Evolutionary conservation across 75 land plant genomes (phyloP).

Genomic region (Pinus albicaulis): DNA sequence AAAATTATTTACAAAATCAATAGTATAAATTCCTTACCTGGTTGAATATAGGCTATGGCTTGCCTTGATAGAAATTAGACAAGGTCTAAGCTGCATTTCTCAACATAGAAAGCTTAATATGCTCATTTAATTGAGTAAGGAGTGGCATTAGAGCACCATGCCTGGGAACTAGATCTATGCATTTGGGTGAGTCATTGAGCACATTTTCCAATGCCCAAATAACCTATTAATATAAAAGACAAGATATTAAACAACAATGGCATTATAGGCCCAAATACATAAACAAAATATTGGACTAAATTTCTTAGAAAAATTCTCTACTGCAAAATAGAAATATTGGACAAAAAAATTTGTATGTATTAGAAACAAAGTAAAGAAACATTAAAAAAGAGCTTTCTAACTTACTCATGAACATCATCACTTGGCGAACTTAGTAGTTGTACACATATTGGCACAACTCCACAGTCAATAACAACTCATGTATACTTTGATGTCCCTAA

Average conservation of each 20-base stretch:
- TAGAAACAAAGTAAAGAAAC: not conserved
- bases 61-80: constrained; percentile 88
- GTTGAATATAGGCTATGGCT: constrained; percentile 80
- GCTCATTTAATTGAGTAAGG: constrained; percentile 69
- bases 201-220: constrained; percentile 89
- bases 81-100: constrained; percentile 93
- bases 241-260: not conserved
- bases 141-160: constrained; percentile 76
- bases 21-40: constrained; percentile 35
- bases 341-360: too few relatives aligned
- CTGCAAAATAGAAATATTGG: too few relatives aligned
- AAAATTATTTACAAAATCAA: not conserved
- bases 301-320: too few relatives aligned
- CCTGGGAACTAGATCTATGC: constrained; percentile 67
- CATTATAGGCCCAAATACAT: not conserved
- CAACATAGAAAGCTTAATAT: constrained; percentile 78
- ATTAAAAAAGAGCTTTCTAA: constrained; percentile 8
- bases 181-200: constrained; percentile 75
- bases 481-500: constrained; percentile 84
- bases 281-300: too few relatives aligned
- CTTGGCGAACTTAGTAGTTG: constrained; percentile 54
- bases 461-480: constrained; percentile 66
- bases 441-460: constrained; percentile 58
- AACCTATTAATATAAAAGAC: constrained; percentile 7
- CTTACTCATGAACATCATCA: constrained; percentile 85